Evolutionary conservation across 495 filamentous ascomycete species (phyloP), one percentile per base, ranked within the genome.

Genomic region (Daldinia grandis): DNA sequence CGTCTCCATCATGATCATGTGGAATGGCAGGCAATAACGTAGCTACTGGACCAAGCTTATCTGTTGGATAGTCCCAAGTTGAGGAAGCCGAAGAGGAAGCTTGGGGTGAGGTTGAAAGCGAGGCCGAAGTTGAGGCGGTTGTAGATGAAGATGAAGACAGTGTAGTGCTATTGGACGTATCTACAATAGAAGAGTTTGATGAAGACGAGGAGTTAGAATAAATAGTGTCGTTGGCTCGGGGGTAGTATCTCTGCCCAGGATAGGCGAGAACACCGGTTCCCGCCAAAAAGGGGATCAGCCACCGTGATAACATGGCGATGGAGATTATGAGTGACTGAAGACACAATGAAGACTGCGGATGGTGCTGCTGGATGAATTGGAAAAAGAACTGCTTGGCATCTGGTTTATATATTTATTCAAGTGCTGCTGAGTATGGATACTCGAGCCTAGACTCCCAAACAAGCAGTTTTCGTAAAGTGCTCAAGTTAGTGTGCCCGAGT

Each of bases 241-340:
- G 57, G 35, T 60, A 60, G 21, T 47, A 49, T n/a, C 37, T 40
- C 57, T n/a, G 12, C 7, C 57, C 40, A 10, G 57, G 57, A 28
- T 28, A 30, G 57, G 57, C 57, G 57, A 60, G 57, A 60, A 60
- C 57, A 31, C 28, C 49, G 9, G 38, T 49, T 60, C 57, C 57
- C 57, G 40, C 57, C 40, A 44, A 38, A 44, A 60, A 40, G 38
- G 57, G 37, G 38, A 60, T 31, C 24, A 60, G 30, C 57, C 57
- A 60, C 38, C 38, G 8, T 28, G 56, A 60, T 24, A 19, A 30
- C 57, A 60, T 60, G 4, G 38, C 33, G 38, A 55, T 17, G 19
- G 47, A 10, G 1, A 25, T 3, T 50, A 25, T 27, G 19, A 25
- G 12, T 5, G 19, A 50, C 7, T 8, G 24, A 27, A 24, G 19